Evolutionary conservation across 2,329 filamentous ascomycete species (phyloP).

Genomic region (Triangularia setosa): DNA sequence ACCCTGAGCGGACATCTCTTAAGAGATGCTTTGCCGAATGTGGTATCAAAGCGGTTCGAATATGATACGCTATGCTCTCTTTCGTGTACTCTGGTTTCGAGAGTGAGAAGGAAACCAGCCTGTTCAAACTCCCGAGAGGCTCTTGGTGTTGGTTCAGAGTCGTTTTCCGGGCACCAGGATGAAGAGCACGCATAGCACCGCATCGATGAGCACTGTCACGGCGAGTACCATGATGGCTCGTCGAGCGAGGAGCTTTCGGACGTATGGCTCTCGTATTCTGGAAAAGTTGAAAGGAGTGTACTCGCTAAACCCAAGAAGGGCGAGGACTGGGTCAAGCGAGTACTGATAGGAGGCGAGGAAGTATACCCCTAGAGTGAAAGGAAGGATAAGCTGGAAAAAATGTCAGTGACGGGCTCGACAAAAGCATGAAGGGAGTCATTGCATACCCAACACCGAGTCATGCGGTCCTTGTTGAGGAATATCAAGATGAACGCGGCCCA

Average conservation of each 20-base stretch:
- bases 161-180: slow-evolving; percentile 90
- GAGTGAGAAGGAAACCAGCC: slow-evolving; percentile 12
- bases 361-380: slow-evolving; percentile 89
- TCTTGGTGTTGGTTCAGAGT: slow-evolving; percentile 44
- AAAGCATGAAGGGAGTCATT: not conserved
- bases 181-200: slow-evolving; percentile 83
- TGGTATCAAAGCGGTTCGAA: not conserved
- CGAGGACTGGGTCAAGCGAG: slow-evolving; percentile 86
- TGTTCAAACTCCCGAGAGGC: slow-evolving; percentile 6
- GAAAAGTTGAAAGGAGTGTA: slow-evolving; percentile 95
- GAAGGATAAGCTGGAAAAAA: slow-evolving; percentile 63
- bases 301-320: slow-evolving; percentile 85
- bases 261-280: slow-evolving; percentile 82
- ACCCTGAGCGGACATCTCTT: slow-evolving; percentile 38
- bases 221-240: slow-evolving; percentile 77
- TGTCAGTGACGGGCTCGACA: slow-evolving; percentile 17
- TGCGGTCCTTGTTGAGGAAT: slow-evolving; percentile 73
- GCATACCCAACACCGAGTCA: slow-evolving; percentile 80
- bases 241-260: slow-evolving; percentile 78
- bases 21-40: not conserved
- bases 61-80: not conserved
- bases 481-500: slow-evolving; percentile 94
- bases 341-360: slow-evolving; percentile 90
- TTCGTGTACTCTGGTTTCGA: not conserved
- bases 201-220: slow-evolving; percentile 71